phyloP scores from a whole-genome alignment of 352 stramenopile genomes.

The Pythium aquatile region DNA sequence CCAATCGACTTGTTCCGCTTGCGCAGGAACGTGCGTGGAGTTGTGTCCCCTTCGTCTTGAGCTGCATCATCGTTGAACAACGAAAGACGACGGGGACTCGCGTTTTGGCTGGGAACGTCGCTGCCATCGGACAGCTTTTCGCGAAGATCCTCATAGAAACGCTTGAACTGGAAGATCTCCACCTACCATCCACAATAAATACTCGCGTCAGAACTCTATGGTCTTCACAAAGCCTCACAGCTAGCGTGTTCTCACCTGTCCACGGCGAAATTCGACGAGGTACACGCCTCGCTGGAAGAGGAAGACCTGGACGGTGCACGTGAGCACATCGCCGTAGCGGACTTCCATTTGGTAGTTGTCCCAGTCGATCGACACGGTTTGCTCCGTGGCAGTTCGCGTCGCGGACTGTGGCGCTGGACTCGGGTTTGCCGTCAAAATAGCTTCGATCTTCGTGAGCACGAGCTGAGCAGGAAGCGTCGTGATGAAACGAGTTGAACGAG shows the following conservation, averaged over 20 bases:
- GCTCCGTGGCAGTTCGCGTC: slow-evolving; percentile 15
- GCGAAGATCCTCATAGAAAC: slow-evolving; percentile 83
- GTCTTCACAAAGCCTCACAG: too few species aligned
- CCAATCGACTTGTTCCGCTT: slow-evolving; percentile 75
- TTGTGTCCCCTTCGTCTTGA: not conserved
- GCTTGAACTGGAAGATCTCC: slow-evolving; percentile 88
- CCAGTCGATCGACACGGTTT: slow-evolving; percentile 67
- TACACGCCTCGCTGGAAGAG: slow-evolving; percentile 80
- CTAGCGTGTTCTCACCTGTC: slow-evolving; percentile 38
- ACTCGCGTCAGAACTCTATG: not conserved
- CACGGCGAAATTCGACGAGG: slow-evolving; percentile 75
- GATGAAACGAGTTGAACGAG: slow-evolving; percentile 71
- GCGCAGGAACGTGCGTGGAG: slow-evolving; percentile 24
- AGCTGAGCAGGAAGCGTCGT: slow-evolving; percentile 61
- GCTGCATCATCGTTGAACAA: not conserved
- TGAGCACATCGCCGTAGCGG: slow-evolving; percentile 53
- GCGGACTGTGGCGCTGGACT: slow-evolving; percentile 36
- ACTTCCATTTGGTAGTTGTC: slow-evolving; percentile 75
- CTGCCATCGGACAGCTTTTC: slow-evolving; percentile 55
- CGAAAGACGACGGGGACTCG: not conserved
- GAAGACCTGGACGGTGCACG: slow-evolving; percentile 80
- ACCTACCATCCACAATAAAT: slow-evolving; percentile 33
- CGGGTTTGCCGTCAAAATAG: slow-evolving; percentile 40
- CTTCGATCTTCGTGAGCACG: slow-evolving; percentile 67
- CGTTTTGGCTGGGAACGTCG: slow-evolving; percentile 20